Base-by-base conservation (phyloP, 1,284 basidiomycete species). In the Boletus nobilissimus region DNA sequence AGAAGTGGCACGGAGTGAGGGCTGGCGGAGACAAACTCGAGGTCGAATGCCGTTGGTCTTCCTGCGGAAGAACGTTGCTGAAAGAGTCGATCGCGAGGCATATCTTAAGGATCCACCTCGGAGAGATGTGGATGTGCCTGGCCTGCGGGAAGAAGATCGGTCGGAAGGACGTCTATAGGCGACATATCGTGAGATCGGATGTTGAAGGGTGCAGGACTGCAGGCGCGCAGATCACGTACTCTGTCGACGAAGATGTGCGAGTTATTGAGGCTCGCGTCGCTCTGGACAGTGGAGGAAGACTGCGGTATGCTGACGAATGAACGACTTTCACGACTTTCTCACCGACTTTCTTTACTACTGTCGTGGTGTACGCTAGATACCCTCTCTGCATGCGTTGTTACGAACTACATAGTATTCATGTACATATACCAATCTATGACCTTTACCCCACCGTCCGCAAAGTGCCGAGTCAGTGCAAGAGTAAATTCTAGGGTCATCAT, bases 71-170 rank as follows among this genome's bases (percentile, higher is more conserved):
- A 46, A 57, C 0, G 11, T 78, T 78, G 80, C 26, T 29, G 29
- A 80, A 80, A 51, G 78, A 74, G 48, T 78, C 81, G 13, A 72
- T 80, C 13, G 13, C 60, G 32, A 80, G 80, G 46, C 80, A 80
- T 14, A 29, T 75, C 14, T 54, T 80, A 0, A 51, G 66, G 34
- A 39, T 73, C 18, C 79, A 80, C 13, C 75, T 80, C 10, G 75
- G 69, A 3, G 73, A 80, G 38, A 40, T 54, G 39, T 81, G 80
- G 80, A 24, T 57, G 65, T 79, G 80, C 26, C 72, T 16, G 38
- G 79, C 72, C 0, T 80, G 79, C 18, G 39, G 36, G 38, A 76
- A 72, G n/a, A 66, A 26, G 40, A 60, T 36, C 26, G 32, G 48
- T 57, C 74, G 76, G 34, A 62, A 74, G 16, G 79, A 80, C 19